Percentiles rank a stretch among this genome's conserved stretches.
Evolutionary conservation across 768 basidiomycete genomes (phyloP).

Genomic region (Saitozyma podzolica): DNA sequence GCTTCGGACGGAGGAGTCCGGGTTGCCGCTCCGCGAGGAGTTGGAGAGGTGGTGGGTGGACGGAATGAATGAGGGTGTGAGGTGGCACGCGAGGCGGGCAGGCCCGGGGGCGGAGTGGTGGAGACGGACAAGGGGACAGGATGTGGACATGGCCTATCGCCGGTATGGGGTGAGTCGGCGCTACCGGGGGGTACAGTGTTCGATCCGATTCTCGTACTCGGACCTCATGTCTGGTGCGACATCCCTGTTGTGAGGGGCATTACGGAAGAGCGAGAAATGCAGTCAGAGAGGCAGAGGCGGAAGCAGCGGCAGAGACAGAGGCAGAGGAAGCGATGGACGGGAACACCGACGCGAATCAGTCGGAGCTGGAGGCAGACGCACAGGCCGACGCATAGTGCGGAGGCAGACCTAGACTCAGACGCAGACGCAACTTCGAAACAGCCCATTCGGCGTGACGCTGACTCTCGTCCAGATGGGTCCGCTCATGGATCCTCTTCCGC

Average conservation of each 20-base stretch:
- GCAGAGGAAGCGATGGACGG: too few relatives aligned
- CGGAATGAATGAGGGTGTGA: slow-evolving; percentile 41
- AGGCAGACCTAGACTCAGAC: not conserved
- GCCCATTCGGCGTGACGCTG: not conserved
- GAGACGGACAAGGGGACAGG: not conserved
- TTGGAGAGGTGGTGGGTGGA: slow-evolving; percentile 70
- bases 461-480: slow-evolving; percentile 17
- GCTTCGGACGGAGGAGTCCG: slow-evolving; percentile 57
- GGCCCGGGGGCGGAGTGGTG: not conserved
- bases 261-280: too few relatives aligned
- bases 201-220: too few relatives aligned
- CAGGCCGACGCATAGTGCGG: not conserved
- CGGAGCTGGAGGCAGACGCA: not conserved
- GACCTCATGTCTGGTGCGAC: slow-evolving; percentile 59
- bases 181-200: too few relatives aligned
- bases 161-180: slow-evolving; percentile 69
- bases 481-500: slow-evolving; percentile 50
- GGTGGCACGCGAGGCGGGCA: slow-evolving; percentile 19
- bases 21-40: slow-evolving; percentile 71
- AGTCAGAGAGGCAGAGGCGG: too few relatives aligned
- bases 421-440: too few relatives aligned
- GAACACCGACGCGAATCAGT: not conserved
- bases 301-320: too few relatives aligned
- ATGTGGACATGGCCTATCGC: slow-evolving; percentile 64
- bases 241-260: slow-evolving; percentile 17